Evolutionary conservation across 768 basidiomycete species (phyloP).

Genomic region (Wakefieldia striispora): DNA sequence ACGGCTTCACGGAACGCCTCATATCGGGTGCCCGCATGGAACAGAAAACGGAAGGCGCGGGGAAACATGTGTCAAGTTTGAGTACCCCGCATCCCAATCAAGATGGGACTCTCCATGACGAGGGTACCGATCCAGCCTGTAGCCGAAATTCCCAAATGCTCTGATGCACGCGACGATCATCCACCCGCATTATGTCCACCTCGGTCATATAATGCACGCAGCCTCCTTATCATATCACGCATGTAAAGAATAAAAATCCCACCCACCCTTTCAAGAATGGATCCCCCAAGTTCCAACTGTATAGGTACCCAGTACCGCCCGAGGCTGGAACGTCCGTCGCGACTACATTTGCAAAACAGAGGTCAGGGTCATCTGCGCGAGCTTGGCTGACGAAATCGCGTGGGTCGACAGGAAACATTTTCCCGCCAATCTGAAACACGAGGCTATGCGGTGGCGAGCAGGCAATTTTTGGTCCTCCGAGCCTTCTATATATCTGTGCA

Average conservation of each 20-base stretch:
- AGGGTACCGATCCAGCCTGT: background rate
- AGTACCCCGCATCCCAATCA: constrained; percentile 4
- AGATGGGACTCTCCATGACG: background rate
- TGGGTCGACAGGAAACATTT: constrained; percentile 70
- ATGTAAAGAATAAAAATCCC: background rate
- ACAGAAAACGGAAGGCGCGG: background rate
- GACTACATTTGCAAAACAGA: constrained; percentile 55
- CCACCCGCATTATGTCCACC: constrained; percentile 9
- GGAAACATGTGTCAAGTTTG: background rate
- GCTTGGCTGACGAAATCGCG: constrained; percentile 61
- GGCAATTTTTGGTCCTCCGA: constrained; percentile 49
- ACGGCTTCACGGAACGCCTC: background rate
- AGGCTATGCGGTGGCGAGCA: constrained; percentile 63
- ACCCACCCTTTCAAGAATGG: constrained; percentile 75
- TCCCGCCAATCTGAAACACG: constrained; percentile 66
- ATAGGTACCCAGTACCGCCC: constrained; percentile 54
- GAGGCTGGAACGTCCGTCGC: constrained; percentile 59
- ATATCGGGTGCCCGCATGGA: constrained; percentile 13
- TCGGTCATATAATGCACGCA: background rate
- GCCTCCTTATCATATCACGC: background rate
- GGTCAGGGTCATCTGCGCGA: constrained; percentile 34
- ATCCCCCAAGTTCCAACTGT: constrained; percentile 75
- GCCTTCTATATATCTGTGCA: constrained; percentile 37
- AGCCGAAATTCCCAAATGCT: background rate
- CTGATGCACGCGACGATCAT: background rate